Conservation (phyloP, 176 grass and related monocot genomes). For the Aegilops speltoides region DNA sequence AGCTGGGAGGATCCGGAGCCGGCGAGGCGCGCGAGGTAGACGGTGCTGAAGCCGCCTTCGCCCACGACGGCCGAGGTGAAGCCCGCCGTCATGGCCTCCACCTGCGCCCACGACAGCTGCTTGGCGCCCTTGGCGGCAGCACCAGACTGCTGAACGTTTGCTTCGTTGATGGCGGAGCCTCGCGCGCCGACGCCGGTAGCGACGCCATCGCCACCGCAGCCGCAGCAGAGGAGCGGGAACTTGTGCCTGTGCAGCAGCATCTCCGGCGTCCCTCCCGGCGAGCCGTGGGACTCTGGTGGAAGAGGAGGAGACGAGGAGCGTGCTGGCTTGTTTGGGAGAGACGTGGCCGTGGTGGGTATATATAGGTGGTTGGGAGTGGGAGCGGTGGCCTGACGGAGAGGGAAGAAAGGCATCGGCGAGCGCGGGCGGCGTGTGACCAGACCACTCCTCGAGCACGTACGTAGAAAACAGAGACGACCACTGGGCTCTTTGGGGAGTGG, state of each 20-base stretch:
- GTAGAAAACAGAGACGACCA: background rate
- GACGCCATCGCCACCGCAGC: constrained; percentile 31
- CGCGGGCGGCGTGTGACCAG: background rate
- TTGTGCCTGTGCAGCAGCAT: constrained; percentile 38
- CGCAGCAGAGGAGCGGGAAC: constrained; percentile 52
- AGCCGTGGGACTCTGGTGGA: background rate
- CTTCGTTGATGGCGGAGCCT: background rate
- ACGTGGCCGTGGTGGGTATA: background rate
- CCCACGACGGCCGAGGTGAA: constrained; percentile 71
- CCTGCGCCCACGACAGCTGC: constrained; percentile 71
- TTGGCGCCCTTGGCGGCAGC: constrained; percentile 5
- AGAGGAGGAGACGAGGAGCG: background rate
- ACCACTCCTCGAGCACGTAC: background rate
- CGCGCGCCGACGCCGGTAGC: background rate
- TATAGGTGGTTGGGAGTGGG: background rate
- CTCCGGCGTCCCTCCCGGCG: background rate
- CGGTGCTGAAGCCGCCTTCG: constrained; percentile 90
- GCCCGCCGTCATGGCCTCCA: constrained; percentile 65
- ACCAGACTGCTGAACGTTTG: background rate
- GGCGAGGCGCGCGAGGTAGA: constrained; percentile 63
- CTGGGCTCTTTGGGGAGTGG: background rate
- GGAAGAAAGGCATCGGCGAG: background rate
- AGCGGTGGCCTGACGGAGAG: background rate
- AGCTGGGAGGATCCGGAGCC: constrained; percentile 46
- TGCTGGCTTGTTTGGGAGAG: background rate